Evolutionary conservation across 306 rosid genomes (phyloP), one percentile per base, ranked within the genome.

Genomic region (Cucurbita argyrosperma): DNA sequence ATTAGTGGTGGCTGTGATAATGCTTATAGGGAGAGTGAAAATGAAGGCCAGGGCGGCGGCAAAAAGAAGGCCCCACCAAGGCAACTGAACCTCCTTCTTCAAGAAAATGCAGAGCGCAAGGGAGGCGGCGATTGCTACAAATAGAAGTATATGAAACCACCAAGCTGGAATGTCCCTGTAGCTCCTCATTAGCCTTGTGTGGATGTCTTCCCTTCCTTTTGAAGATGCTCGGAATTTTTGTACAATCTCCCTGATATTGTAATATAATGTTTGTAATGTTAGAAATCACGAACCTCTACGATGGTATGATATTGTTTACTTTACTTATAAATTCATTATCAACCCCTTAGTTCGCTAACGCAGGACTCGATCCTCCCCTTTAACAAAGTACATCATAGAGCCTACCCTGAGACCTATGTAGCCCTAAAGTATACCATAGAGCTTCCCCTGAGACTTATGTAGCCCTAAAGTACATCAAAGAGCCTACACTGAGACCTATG

Each of bases 141-240:
- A 30, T 45, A 89, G 79, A 72, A 89, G 69, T n/a, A 76, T 1
- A 64, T 87, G 64, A 85, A 91, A 91, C 97, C 96, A 91, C 93
- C 97, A 87, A 1, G 88, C 74, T 51, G 96, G 97, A 76, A 89
- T 89, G 82, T 89, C 93, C 75, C 79, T 63, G 83, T 89, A 89
- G 52, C 75, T 81, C 67, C 60, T 89, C 97, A 88, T 89, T 79
- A 89, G 72, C 81, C 30, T 86, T 58, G 96, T 88, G 85, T 89
- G 96, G 42, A 91, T 84, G 71, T 91, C 96, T 62, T 80, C 88
- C 79, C 70, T 88, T 8, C 86, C 90, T 35, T 52, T n/a, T 0
- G 80, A 68, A 12, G 90, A 81, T 15, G 92, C 93, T 7, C 77
- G 81, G 55, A 78, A 89, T 2, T 86, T 86, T 18, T 77, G 80